phyloP scores from a whole-genome alignment of 1,139 yeast genomes.

The Suhomyces taliae region DNA sequence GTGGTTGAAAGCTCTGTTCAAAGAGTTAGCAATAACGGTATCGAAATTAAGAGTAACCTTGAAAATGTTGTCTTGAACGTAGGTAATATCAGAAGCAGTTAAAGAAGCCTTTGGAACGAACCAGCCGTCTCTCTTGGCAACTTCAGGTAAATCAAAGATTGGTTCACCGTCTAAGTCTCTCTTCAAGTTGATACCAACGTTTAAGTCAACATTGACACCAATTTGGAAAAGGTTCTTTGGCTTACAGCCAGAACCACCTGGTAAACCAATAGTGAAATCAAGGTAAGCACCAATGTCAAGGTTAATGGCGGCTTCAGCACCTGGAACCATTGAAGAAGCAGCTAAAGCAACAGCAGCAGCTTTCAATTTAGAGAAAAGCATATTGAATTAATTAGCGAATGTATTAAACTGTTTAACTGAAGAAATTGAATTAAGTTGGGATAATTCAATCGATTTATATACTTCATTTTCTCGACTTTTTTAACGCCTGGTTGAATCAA shows the following conservation, averaged over 20 bases:
- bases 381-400: slow-evolving; percentile 8
- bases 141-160: slow-evolving; percentile 4
- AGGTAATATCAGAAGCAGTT: slow-evolving; percentile 26
- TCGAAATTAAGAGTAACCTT: slow-evolving; percentile 27
- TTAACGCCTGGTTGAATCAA: not conserved
- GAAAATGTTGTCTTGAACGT: slow-evolving; percentile 25
- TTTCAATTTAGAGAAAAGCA: slow-evolving; percentile 16
- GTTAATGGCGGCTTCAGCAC: slow-evolving; percentile 11
- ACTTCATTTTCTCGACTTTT: not conserved
- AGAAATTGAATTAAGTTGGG: not conserved
- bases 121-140: slow-evolving; percentile 13
- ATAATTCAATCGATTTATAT: not conserved
- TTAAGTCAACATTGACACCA: slow-evolving; percentile 16
- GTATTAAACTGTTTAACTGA: slow-evolving; percentile 5
- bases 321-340: slow-evolving; percentile 12
- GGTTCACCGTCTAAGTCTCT: slow-evolving; percentile 9
- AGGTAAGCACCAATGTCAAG: slow-evolving; percentile 12
- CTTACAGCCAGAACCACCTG: slow-evolving; percentile 9
- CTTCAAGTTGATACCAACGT: slow-evolving; percentile 15
- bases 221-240: slow-evolving; percentile 13
- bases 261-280: slow-evolving; percentile 12
- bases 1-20: slow-evolving; percentile 10
- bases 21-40: slow-evolving; percentile 14
- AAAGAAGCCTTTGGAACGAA: slow-evolving; percentile 31
- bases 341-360: slow-evolving; percentile 17